A percentile compares a stretch with the other conserved stretches of the same genome.
Evolutionary conservation across 345 rosid genomes (phyloP).

Genomic region (Salix koriyanagi): DNA sequence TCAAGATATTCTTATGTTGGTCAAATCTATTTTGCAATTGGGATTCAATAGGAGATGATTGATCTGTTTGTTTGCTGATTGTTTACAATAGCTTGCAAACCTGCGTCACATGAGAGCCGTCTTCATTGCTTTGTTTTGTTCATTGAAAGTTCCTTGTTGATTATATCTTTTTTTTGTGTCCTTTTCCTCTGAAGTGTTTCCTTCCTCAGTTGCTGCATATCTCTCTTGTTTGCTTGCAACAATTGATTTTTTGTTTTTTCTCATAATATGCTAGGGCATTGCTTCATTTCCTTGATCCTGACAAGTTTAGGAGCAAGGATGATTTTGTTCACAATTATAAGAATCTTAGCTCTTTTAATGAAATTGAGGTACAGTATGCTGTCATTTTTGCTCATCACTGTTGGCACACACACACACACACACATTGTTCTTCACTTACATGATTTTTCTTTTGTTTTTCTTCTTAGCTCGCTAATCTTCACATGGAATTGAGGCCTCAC

Average conservation of each 20-base stretch:
- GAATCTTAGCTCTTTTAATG: conserved; percentile 96
- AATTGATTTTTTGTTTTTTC: background rate
- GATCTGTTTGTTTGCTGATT: background rate
- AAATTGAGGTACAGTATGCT: conserved; percentile 60
- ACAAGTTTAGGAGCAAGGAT: conserved; percentile 89
- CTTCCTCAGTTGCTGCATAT: background rate
- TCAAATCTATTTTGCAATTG: background rate
- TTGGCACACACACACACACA: background rate
- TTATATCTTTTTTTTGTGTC: background rate
- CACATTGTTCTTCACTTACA: background rate
- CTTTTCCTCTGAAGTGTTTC: background rate
- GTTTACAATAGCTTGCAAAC: background rate
- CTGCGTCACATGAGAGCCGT: background rate
- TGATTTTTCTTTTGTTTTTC: background rate
- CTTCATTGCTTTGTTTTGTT: background rate
- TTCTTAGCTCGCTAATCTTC: conserved; percentile 91
- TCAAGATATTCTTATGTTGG: background rate
- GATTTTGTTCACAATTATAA: conserved; percentile 94
- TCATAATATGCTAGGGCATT: conserved; percentile 60
- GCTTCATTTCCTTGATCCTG: conserved; percentile 91
- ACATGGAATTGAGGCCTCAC: conserved; percentile 96
- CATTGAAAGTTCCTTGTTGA: background rate
- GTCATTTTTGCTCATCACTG: conserved; percentile 4
- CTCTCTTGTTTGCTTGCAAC: background rate
- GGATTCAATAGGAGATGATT: background rate